Conservation (phyloP, 2,329 filamentous ascomycete species). For the Teratosphaeria epicoccoides region DNA sequence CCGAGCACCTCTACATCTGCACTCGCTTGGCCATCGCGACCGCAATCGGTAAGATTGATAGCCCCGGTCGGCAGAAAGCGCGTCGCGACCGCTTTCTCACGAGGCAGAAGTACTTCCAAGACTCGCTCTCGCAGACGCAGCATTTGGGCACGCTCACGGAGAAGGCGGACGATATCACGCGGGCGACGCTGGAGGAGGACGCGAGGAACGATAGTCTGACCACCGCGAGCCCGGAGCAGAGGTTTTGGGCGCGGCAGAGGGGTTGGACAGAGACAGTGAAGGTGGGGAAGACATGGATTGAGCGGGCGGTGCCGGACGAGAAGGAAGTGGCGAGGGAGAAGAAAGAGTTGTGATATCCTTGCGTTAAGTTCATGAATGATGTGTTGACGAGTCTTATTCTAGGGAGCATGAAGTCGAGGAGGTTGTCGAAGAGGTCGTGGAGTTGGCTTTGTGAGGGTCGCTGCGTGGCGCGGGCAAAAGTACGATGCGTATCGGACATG, state of each 20-base stretch:
- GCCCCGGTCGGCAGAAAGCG: slow-evolving; percentile 76
- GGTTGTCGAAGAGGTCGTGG: background rate
- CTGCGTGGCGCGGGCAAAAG: too few relatives aligned
- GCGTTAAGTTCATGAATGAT: background rate
- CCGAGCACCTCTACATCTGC: slow-evolving; percentile 82
- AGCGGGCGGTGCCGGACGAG: slow-evolving; percentile 23
- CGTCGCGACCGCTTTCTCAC: slow-evolving; percentile 69
- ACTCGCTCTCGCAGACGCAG: slow-evolving; percentile 52
- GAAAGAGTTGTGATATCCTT: slow-evolving; percentile 22
- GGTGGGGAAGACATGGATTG: slow-evolving; percentile 42
- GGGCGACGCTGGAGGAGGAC: slow-evolving; percentile 53
- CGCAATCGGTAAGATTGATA: slow-evolving; percentile 70
- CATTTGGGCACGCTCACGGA: slow-evolving; percentile 37
- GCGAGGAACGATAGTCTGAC: slow-evolving; percentile 31
- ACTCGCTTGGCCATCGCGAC: slow-evolving; percentile 62
- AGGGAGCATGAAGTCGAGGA: background rate
- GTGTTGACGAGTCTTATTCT: background rate
- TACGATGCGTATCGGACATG: too few relatives aligned
- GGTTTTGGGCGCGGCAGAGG: slow-evolving; percentile 44
- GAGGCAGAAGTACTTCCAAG: slow-evolving; percentile 67
- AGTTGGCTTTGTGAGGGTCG: background rate
- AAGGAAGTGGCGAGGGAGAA: slow-evolving; percentile 17
- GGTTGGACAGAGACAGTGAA: slow-evolving; percentile 41
- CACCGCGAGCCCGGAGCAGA: slow-evolving; percentile 33
- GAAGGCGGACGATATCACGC: slow-evolving; percentile 47